phyloP scores from a whole-genome alignment of 352 stramenopile species.

The Phytophthora crassamura region DNA sequence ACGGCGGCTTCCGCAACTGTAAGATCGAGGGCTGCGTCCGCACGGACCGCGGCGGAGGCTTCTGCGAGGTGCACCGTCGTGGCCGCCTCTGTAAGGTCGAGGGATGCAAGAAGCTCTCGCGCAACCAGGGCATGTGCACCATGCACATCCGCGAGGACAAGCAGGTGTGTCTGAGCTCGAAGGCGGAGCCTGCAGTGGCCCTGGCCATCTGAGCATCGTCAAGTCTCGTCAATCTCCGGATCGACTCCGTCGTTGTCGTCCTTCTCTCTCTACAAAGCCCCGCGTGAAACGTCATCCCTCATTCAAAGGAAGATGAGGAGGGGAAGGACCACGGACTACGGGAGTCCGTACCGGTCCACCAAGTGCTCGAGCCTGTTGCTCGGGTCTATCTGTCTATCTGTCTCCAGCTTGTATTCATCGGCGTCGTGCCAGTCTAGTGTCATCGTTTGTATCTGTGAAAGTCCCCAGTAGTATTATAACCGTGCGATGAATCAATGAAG shows the following conservation, averaged over 20 bases:
- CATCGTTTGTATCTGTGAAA: constrained; percentile 22
- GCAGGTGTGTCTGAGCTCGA: constrained; percentile 43
- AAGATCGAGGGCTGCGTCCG: constrained; percentile 85
- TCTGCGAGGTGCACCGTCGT: constrained; percentile 86
- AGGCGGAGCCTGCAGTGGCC: constrained; percentile 9
- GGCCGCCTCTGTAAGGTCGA: constrained; percentile 84
- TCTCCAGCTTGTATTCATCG: constrained; percentile 34
- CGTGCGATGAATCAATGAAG: constrained; percentile 16
- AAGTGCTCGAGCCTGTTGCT: constrained; percentile 22
- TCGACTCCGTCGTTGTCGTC: constrained; percentile 15
- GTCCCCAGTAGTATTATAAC: constrained; percentile 29
- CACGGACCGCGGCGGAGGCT: constrained; percentile 83
- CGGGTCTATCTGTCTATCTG: constrained; percentile 37
- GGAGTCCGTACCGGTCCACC: constrained; percentile 11
- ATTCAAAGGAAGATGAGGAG: constrained; percentile 48
- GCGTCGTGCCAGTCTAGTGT: constrained; percentile 38
- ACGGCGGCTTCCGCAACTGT: constrained; percentile 89
- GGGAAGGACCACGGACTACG: constrained; percentile 23
- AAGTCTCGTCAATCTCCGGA: not conserved
- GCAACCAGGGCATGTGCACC: constrained; percentile 91
- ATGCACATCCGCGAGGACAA: constrained; percentile 90
- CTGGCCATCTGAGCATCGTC: constrained; percentile 19
- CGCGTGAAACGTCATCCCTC: constrained; percentile 31
- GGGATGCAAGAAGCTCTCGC: constrained; percentile 89
- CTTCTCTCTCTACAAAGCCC: constrained; percentile 34